Evolutionary conservation across 2,329 filamentous ascomycete genomes (phyloP).

Genomic region (Penicillium italicum): DNA sequence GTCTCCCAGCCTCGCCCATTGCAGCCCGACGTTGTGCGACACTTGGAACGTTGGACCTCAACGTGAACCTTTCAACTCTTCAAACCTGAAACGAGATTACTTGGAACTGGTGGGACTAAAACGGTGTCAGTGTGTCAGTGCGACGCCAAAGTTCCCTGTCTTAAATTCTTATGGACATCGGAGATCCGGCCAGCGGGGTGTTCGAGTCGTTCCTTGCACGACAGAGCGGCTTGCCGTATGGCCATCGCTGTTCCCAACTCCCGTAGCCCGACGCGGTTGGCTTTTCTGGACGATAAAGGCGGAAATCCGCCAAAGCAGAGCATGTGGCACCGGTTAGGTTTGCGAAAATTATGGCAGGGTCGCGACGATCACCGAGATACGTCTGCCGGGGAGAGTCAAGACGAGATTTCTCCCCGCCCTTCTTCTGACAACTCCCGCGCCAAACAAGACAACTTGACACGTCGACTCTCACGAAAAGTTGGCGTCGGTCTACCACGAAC

Average conservation of each 20-base stretch:
- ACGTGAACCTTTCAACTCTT: slow-evolving; percentile 1
- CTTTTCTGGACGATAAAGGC: slow-evolving; percentile 35
- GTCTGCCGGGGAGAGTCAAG: slow-evolving; percentile 22
- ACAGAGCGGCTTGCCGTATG: slow-evolving; percentile 37
- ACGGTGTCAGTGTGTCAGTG: not conserved
- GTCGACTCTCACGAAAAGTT: slow-evolving; percentile 49
- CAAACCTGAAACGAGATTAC: not conserved
- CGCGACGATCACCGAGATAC: slow-evolving; percentile 40
- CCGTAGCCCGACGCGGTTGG: slow-evolving; percentile 37
- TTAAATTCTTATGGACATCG: slow-evolving; percentile 37
- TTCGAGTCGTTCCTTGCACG: slow-evolving; percentile 34
- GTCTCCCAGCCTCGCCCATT: slow-evolving; percentile 24
- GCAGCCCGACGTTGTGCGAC: slow-evolving; percentile 26
- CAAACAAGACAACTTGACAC: slow-evolving; percentile 34
- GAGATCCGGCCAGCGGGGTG: slow-evolving; percentile 31
- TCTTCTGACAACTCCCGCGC: slow-evolving; percentile 17
- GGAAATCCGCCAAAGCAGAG: slow-evolving; percentile 34
- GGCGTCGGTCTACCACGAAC: slow-evolving; percentile 72
- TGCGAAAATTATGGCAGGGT: slow-evolving; percentile 41
- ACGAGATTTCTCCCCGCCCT: slow-evolving; percentile 15
- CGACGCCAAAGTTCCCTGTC: not conserved
- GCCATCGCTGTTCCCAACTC: slow-evolving; percentile 41
- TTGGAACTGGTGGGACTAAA: not conserved
- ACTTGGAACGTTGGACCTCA: slow-evolving; percentile 11
- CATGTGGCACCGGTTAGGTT: slow-evolving; percentile 46